A percentile compares a stretch with the other conserved stretches of the same genome.
Conservation (phyloP, 192 early-diverging fungal genomes). For the Dissophora ornata region DNA sequence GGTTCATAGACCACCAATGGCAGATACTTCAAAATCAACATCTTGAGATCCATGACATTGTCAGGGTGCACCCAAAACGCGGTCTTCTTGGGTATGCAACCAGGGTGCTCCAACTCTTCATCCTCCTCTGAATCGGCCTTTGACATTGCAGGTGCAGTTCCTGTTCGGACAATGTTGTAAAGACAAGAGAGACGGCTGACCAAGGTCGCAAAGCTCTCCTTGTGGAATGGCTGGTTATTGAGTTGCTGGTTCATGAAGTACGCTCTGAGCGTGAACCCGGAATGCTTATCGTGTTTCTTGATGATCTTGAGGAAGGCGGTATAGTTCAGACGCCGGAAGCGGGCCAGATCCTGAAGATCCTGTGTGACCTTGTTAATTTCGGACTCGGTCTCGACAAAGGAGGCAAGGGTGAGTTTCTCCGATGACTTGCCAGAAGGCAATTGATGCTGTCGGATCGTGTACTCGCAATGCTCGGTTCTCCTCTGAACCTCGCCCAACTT, state of each 20-base stretch:
- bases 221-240: conserved; percentile 82
- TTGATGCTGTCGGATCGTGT: conserved; percentile 57
- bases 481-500: conserved; percentile 77
- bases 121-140: conserved; percentile 37
- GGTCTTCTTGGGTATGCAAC: conserved; percentile 52
- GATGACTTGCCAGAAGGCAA: conserved; percentile 38
- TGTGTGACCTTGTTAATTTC: conserved; percentile 79
- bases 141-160: conserved; percentile 28
- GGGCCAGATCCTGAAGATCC: conserved; percentile 78
- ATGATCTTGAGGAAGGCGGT: conserved; percentile 88
- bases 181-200: conserved; percentile 86
- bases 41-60: conserved; percentile 89
- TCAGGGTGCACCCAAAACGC: conserved; percentile 96
- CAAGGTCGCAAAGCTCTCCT: conserved; percentile 83
- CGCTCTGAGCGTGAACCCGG: conserved; percentile 74
- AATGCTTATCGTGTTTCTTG: conserved; percentile 97
- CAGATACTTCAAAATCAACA: conserved; percentile 84
- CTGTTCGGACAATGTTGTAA: conserved; percentile 78
- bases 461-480: conserved; percentile 72
- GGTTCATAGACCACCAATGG: conserved; percentile 83
- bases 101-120: conserved; percentile 59
- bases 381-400: conserved; percentile 64
- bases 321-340: conserved; percentile 80
- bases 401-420: conserved; percentile 58
- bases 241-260: conserved; percentile 79